A percentile compares a stretch with the other conserved stretches of the same genome.
Conservation (phyloP, 129 eudicot species). For the Solidago caesia region DNA sequence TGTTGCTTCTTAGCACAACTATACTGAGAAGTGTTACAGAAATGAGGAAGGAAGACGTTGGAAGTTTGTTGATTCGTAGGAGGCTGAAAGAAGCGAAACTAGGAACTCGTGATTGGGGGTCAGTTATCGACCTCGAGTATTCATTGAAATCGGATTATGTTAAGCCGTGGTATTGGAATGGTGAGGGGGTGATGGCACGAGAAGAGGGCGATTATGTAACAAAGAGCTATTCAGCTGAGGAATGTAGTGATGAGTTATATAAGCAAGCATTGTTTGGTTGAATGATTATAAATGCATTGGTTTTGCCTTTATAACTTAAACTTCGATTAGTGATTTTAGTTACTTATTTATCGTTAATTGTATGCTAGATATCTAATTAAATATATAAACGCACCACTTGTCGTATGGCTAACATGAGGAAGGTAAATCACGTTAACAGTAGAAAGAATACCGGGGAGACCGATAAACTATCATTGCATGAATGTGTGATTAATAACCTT, state of each 20-base stretch:
- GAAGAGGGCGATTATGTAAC: constrained; percentile 42
- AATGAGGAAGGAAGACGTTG: constrained; percentile 69
- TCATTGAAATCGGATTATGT: constrained; percentile 41
- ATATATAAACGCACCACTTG: too few relatives aligned
- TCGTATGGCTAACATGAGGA: too few relatives aligned
- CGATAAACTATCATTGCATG: too few relatives aligned
- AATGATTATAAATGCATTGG: constrained; percentile 1
- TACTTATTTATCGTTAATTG: too few relatives aligned
- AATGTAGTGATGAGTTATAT: constrained; percentile 81
- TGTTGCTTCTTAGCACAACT: constrained; percentile 51
- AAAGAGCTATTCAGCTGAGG: constrained; percentile 57
- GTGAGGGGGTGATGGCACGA: constrained; percentile 45
- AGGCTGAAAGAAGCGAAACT: constrained; percentile 61
- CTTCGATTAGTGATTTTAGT: neutral
- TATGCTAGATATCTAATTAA: too few relatives aligned
- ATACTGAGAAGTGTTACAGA: constrained; percentile 67
- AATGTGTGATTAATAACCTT: too few relatives aligned
- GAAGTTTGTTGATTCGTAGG: constrained; percentile 61
- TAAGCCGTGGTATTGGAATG: constrained; percentile 85
- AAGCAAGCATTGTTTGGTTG: constrained; percentile 55
- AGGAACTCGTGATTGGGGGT: constrained; percentile 88
- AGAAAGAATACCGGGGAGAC: too few relatives aligned
- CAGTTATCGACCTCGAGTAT: constrained; percentile 53
- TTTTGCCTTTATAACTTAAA: too few relatives aligned
- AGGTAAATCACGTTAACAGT: too few relatives aligned